Base-by-base conservation (phyloP, 2,329 filamentous ascomycete genomes). In the Colletotrichum magnum region DNA sequence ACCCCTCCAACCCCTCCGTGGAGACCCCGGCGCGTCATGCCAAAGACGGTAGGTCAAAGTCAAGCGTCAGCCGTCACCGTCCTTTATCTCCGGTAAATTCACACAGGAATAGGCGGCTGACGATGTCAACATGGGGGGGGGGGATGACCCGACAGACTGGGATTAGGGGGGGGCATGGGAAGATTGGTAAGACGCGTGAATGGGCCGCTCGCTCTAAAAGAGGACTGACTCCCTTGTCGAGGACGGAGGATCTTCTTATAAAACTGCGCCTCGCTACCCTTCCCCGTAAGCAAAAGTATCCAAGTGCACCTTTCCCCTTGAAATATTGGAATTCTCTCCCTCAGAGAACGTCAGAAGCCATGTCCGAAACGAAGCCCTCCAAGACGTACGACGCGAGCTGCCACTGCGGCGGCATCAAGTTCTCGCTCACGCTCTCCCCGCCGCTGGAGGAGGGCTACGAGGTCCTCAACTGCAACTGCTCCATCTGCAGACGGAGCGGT, bases 381-480 rank as follows among this genome's bases (percentile, higher is more conserved):
- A 75, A 72, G 57, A 84, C 81, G 1, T 87, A 89, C 75, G 76
- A 82, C 53, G 85, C 80, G 12, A 83, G 82, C 64, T 89, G 86
- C 71, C 86, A 88, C 74, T 88, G 87, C 75, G 86, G 85, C 52
- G 81, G 81, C 61, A 80, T 89, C 68, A 77, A 81, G 68, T 85
- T 87, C 73, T 79, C 80, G 15, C 78, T 87, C 32, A 82, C 80
- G 21, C 79, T 88, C 52, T 84, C 83, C 36, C 85, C 86, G 26
- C 82, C 85, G 28, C 78, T 88, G 32, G 78, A 82, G 4, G 77
- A 84, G 71, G 68, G 68, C 13, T 79, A 84, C 71, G 76, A 80
- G 68, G 80, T 87, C 4, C 54, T 84, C n/a, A 74, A 81, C 21
- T 89, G 87, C 79, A 86, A 84, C 73, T 89, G 87, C 75, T 88